Conservation (phyloP, 345 rosid species). For the Pseudoturritis turrita region DNA sequence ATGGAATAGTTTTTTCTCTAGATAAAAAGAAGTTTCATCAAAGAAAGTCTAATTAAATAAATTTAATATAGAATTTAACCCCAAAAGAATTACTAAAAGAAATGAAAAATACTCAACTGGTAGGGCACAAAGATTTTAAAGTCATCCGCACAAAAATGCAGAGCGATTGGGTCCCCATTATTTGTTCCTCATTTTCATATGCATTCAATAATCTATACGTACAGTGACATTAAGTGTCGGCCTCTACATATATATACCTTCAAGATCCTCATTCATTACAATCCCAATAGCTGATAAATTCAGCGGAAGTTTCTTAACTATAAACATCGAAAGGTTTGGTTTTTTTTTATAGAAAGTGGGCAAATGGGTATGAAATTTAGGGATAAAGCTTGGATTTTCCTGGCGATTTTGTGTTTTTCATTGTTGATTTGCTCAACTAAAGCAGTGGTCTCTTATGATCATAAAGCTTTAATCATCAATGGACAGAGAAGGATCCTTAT, state of each 20-base stretch:
- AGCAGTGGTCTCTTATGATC: slow-evolving; percentile 42
- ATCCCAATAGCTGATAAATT: not conserved
- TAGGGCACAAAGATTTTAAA: slow-evolving; percentile 12
- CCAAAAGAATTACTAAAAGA: not conserved
- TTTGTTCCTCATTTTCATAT: not conserved
- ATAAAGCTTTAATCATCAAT: slow-evolving; percentile 45
- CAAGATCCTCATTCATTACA: slow-evolving; percentile 3
- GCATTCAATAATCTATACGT: slow-evolving; percentile 1
- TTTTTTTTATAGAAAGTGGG: not conserved
- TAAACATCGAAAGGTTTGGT: not conserved
- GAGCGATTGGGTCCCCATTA: not conserved
- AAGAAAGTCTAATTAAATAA: too few species aligned
- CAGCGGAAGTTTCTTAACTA: not conserved
- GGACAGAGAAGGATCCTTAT: slow-evolving; percentile 50
- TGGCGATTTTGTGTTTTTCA: slow-evolving; percentile 16
- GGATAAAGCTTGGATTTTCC: not conserved
- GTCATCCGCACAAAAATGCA: slow-evolving; percentile 8
- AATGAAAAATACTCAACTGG: slow-evolving; percentile 1
- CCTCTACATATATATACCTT: slow-evolving; percentile 14
- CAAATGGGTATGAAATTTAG: not conserved
- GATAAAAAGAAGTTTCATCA: too few species aligned
- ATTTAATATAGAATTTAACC: not conserved
- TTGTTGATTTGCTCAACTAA: slow-evolving; percentile 18
- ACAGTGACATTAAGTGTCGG: slow-evolving; percentile 1
- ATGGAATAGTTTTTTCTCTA: too few species aligned